A percentile compares a stretch with the other conserved stretches of the same genome.
Evolutionary conservation across 306 rosid species (phyloP).

Genomic region (Macrotyloma uniflorum): DNA sequence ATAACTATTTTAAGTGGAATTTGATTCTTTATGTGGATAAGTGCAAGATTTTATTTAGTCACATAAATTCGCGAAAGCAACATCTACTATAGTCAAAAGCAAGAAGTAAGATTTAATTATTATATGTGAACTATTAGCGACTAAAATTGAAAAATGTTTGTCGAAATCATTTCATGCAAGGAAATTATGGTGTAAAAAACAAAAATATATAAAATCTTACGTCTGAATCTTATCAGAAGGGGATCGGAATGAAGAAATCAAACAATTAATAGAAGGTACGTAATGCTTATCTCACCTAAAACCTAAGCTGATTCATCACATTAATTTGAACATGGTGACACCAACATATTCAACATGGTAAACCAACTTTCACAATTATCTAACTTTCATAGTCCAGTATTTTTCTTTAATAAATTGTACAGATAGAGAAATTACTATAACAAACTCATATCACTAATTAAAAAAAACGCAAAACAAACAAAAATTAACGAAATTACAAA

Average conservation of each 20-base stretch:
- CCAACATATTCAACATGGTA: too few relatives aligned
- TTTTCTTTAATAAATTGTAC: too few relatives aligned
- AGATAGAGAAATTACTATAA: too few relatives aligned
- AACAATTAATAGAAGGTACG: not conserved
- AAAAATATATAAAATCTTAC: too few relatives aligned
- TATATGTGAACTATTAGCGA: not conserved
- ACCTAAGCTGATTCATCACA: not conserved
- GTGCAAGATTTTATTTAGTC: not conserved
- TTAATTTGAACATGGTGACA: not conserved
- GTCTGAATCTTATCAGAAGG: not conserved
- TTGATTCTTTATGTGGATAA: not conserved
- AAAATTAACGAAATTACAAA: too few relatives aligned
- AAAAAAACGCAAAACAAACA: too few relatives aligned
- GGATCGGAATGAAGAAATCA: not conserved
- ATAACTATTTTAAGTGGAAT: not conserved
- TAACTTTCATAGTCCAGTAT: too few relatives aligned
- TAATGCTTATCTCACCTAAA: conserved; percentile 31
- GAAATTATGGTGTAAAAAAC: not conserved
- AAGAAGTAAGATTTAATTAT: not conserved
- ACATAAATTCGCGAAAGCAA: not conserved
- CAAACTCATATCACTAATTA: too few relatives aligned
- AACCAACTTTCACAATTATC: too few relatives aligned
- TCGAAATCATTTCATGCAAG: conserved; percentile 17
- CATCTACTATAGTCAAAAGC: conserved; percentile 22
- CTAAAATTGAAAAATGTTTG: not conserved